Conservation (phyloP, 352 stramenopile species). For the Phytopythium helicoides region DNA sequence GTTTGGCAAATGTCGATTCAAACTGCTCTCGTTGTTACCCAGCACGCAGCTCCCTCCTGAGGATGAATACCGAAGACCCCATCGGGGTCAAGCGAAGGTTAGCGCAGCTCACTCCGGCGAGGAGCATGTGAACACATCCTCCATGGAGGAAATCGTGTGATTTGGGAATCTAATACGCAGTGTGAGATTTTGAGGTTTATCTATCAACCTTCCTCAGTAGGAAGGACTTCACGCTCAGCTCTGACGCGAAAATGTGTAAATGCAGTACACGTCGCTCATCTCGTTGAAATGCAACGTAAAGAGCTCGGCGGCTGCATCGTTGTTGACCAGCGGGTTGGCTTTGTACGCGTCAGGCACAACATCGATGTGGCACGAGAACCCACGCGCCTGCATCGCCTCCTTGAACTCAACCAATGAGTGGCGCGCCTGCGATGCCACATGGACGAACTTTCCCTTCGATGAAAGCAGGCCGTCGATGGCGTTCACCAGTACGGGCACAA, state of each 20-base stretch:
- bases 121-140: background rate
- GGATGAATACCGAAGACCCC: background rate
- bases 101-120: background rate
- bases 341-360: constrained; percentile 83
- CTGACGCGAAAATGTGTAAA: constrained; percentile 72
- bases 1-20: constrained; percentile 61
- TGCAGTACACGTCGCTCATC: constrained; percentile 87
- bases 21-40: constrained; percentile 56
- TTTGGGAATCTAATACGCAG: no score
- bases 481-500: constrained; percentile 73
- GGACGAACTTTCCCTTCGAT: constrained; percentile 57
- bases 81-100: background rate
- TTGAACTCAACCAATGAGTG: constrained; percentile 85
- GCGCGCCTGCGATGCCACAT: constrained; percentile 77
- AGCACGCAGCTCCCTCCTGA: constrained; percentile 35
- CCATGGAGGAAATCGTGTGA: constrained; percentile 7
- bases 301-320: constrained; percentile 60
- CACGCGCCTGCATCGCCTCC: constrained; percentile 62
- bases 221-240: no score
- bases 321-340: constrained; percentile 74
- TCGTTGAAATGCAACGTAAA: constrained; percentile 90
- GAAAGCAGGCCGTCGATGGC: constrained; percentile 73
- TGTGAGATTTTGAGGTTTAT: no score
- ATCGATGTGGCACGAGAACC: constrained; percentile 59
- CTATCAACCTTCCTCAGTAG: no score